A percentile compares a stretch with the other conserved stretches of the same genome.
Conservation (phyloP, 768 basidiomycete species). For the Ephemerocybe angulata region DNA sequence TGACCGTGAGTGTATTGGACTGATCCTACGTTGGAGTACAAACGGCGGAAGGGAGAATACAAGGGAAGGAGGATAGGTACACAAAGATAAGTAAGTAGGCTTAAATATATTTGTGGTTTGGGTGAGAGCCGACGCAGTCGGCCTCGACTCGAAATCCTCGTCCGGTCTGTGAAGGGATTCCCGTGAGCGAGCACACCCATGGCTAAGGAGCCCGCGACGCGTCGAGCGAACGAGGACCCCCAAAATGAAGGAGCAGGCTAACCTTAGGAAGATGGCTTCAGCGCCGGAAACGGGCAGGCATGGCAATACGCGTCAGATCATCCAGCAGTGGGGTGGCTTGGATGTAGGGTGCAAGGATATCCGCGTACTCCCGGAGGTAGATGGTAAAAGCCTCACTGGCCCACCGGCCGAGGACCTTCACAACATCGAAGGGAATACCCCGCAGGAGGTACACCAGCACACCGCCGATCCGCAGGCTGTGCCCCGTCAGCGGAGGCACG, state of each 20-base stretch:
- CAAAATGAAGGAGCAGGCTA: neutral
- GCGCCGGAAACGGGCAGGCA: neutral
- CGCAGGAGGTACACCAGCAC: slow-evolving; percentile 34
- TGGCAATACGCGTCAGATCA: neutral
- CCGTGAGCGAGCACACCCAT: neutral
- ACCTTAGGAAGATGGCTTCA: neutral
- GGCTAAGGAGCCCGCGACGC: neutral
- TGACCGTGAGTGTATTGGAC: no score
- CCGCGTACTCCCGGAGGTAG: slow-evolving; percentile 11
- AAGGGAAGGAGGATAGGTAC: no score
- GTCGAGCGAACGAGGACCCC: neutral
- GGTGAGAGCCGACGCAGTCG: neutral
- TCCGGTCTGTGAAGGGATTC: neutral
- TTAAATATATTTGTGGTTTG: no score
- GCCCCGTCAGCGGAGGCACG: slow-evolving; percentile 16
- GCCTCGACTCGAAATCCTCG: neutral
- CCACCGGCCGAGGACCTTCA: slow-evolving; percentile 32
- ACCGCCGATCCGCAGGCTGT: slow-evolving; percentile 22
- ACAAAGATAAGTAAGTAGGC: no score
- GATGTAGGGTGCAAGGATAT: slow-evolving; percentile 13
- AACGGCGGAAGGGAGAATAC: no score
- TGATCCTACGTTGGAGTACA: no score
- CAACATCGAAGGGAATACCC: slow-evolving; percentile 29
- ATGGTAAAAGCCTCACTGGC: slow-evolving; percentile 6
- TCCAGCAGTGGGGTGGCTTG: slow-evolving; percentile 1